Percentiles rank a stretch among this genome's conserved stretches.
Conservation (phyloP, 208 protist genomes). For the Entamoeba nuttalli region DNA sequence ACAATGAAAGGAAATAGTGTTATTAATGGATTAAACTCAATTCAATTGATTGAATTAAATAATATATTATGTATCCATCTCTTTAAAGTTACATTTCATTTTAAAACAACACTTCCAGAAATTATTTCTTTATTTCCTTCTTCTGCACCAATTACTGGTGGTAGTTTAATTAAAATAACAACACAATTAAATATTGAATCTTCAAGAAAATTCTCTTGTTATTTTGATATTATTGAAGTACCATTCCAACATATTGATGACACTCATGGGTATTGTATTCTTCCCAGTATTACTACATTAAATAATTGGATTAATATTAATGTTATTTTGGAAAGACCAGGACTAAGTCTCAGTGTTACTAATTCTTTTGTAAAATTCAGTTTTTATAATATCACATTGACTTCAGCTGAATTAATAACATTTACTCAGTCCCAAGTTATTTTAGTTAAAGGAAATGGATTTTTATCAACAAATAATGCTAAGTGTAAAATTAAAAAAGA, state of each 20-base stretch:
- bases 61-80: no score
- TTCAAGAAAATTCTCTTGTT: background rate
- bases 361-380: background rate
- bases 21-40: no score
- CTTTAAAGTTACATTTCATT: no score
- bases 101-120: background rate
- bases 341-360: background rate
- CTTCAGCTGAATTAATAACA: background rate
- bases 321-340: background rate
- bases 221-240: background rate
- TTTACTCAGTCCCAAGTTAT: background rate
- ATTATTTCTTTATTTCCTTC: background rate
- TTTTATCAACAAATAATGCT: background rate
- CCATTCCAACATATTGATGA: background rate
- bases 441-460: background rate
- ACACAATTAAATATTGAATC: background rate
- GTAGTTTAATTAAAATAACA: background rate
- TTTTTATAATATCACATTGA: background rate
- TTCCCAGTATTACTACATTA: background rate
- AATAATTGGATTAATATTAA: background rate
- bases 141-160: background rate
- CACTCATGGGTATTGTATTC: background rate
- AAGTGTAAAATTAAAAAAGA: background rate
- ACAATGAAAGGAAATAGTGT: no score
- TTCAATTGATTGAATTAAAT: no score